Percentiles rank a stretch among this genome's conserved stretches.
These are phyloP conservation scores for Filobasidium uniguttulatum DNA, from an alignment of 1,284 basidiomycete genomes.

Conservation along the genomic window DNA sequence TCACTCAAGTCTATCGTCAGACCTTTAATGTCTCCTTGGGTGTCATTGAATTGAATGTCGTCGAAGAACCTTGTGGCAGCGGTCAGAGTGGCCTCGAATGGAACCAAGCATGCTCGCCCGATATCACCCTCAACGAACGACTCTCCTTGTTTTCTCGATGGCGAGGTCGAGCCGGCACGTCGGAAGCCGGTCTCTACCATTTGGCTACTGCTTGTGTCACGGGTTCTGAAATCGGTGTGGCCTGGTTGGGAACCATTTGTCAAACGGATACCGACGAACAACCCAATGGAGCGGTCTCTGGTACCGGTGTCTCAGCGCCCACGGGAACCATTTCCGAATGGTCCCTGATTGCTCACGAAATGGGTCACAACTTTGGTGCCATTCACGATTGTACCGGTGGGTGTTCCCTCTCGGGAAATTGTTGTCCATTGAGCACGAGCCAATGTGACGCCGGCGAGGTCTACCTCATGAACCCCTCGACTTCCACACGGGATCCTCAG, in stretches of 20 bases:
- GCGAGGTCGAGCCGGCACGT: slow-evolving; percentile 54
- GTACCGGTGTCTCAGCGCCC: slow-evolving; percentile 78
- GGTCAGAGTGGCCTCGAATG: slow-evolving; percentile 35
- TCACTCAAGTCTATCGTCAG: slow-evolving; percentile 60
- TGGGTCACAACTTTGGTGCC: slow-evolving; percentile 78
- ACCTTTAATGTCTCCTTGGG: slow-evolving; percentile 79
- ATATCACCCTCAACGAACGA: slow-evolving; percentile 50
- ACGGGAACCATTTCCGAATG: slow-evolving; percentile 44
- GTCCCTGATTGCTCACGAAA: slow-evolving; percentile 75
- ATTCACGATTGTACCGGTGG: slow-evolving; percentile 56
- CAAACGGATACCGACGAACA: slow-evolving; percentile 44
- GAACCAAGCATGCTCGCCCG: slow-evolving; percentile 39
- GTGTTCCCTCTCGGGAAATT: slow-evolving; percentile 47
- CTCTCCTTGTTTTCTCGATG: slow-evolving; percentile 70
- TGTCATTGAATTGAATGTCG: slow-evolving; percentile 49
- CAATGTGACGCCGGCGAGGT: slow-evolving; percentile 52
- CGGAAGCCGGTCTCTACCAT: slow-evolving; percentile 74
- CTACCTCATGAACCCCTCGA: slow-evolving; percentile 72
- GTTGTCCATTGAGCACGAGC: slow-evolving; percentile 55
- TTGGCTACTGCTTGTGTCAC: slow-evolving; percentile 76
- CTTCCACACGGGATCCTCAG: slow-evolving; percentile 45
- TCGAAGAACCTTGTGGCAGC: slow-evolving; percentile 40
- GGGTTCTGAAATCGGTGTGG: slow-evolving; percentile 63
- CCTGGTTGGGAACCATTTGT: slow-evolving; percentile 72
- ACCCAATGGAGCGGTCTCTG: slow-evolving; percentile 50